Percentiles rank a stretch among this genome's conserved stretches.
Evolutionary conservation across 2,329 filamentous ascomycete genomes (phyloP).

Genomic region (Colletotrichum orchidophilum): DNA sequence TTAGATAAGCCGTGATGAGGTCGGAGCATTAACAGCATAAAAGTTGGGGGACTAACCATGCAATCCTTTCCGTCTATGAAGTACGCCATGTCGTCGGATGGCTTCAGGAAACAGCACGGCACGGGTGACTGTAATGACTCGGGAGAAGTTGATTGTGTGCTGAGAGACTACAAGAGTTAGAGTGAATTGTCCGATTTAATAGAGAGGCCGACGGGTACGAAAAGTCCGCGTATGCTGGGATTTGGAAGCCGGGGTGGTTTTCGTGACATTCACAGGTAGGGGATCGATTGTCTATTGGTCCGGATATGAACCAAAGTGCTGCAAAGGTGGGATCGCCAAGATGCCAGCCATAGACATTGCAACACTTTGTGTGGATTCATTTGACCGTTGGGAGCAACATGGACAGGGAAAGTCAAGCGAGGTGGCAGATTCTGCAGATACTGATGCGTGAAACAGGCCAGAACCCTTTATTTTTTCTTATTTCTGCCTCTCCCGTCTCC

Average conservation of each 20-base stretch:
- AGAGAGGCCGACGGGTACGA: background rate
- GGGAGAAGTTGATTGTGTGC: background rate
- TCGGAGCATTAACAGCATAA: background rate
- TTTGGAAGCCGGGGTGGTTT: background rate
- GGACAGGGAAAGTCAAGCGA: background rate
- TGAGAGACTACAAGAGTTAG: background rate
- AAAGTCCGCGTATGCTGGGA: background rate
- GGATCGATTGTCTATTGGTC: background rate
- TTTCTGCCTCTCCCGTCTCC: background rate
- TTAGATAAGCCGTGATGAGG: background rate
- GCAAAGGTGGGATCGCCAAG: background rate
- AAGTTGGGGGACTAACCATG: slow-evolving; percentile 33
- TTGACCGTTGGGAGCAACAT: slow-evolving; percentile 5
- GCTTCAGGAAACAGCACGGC: background rate
- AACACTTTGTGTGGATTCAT: background rate
- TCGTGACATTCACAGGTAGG: background rate
- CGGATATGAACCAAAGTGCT: background rate
- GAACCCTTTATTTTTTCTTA: slow-evolving; percentile 22
- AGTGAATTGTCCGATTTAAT: background rate
- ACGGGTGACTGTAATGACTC: background rate
- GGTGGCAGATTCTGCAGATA: slow-evolving; percentile 6
- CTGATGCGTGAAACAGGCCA: slow-evolving; percentile 26
- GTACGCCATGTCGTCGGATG: slow-evolving; percentile 32
- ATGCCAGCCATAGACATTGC: background rate
- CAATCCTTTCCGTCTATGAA: slow-evolving; percentile 39